Evolutionary conservation across 73 alveolate species (phyloP), one percentile per base, ranked within the genome.

Genomic region (Loxodes magnus): DNA sequence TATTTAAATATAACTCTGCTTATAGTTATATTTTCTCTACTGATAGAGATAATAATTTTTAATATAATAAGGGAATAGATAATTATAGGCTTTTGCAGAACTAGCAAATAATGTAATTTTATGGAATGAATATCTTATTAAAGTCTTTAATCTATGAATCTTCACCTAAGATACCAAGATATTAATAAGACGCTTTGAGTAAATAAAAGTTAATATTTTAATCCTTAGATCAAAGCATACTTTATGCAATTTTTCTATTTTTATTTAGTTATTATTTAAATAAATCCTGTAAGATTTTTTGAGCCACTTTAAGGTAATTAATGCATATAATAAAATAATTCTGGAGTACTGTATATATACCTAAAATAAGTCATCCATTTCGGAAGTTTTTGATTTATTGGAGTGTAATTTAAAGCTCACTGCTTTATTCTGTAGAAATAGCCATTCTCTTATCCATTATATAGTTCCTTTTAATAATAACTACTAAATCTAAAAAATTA

Each of bases 151-250:
- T 46, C 34, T 16, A 46, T 25, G 14, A 9, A 24, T 24, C 14
- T 19, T 2, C 22, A 46, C 22, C 22, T 46, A 46, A 25, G 59
- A n/a, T 46, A 0, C 59, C 59, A 25, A 25, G 43, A 46, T 46
- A 25, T 24, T 46, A 25, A 46, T 46, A 19, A 22, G 59, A 41
- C n/a, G 34, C 7, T 46, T 46, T 46, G 7, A 41, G 59, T 7
- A 46, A 5, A 10, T 37, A 14, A 19, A 25, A 46, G 21, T 25
- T 24, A 46, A 46, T 25, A 24, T 46, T 46, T 20, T 41, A 37
- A 21, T 24, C 51, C 1, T 41, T 17, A 23, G 27, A 46, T 20
- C n/a, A 37, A 12, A 10, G 22, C 1, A 9, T 10, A 14, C 43
- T 9, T n/a, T 12, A 22, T 7, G 22, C 10, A 23, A 9, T 9